Evolutionary conservation across 371 early-diverging fungal species (phyloP).

Genomic region (Blakeslea trispora): DNA sequence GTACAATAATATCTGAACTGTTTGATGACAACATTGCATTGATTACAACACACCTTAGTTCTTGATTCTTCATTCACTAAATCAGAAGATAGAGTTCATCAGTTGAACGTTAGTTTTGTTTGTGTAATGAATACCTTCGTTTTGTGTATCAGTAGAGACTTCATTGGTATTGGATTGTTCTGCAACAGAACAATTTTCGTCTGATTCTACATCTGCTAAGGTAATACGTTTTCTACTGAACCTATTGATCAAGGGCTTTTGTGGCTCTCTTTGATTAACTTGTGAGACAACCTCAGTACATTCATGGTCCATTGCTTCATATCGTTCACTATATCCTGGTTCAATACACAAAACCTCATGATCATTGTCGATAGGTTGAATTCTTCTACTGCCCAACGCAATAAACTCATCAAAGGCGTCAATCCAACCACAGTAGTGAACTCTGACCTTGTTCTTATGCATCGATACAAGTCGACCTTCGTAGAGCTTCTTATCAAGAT

Average conservation of each 20-base stretch:
- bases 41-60: conserved; percentile 55
- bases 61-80: conserved; percentile 48
- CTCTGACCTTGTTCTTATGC: conserved; percentile 49
- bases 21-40: conserved; percentile 59
- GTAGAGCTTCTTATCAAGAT: conserved; percentile 53
- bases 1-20: conserved; percentile 81
- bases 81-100: background rate
- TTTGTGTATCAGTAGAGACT: conserved; percentile 23
- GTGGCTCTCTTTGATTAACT: background rate
- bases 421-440: conserved; percentile 66
- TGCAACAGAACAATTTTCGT: background rate
- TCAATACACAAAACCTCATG: conserved; percentile 44
- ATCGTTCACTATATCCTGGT: conserved; percentile 50
- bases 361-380: conserved; percentile 44
- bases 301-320: conserved; percentile 40
- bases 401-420: conserved; percentile 63
- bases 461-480: conserved; percentile 54
- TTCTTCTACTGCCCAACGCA: conserved; percentile 53
- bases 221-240: conserved; percentile 16
- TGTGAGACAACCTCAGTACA: conserved; percentile 23
- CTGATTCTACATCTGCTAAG: conserved; percentile 11
- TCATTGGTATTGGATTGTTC: conserved; percentile 34
- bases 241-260: conserved; percentile 4
- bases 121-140: conserved; percentile 22
- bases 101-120: background rate